Evolutionary conservation across 768 basidiomycete species (phyloP), one percentile per base, ranked within the genome.

Genomic region (Termitomyces sp.): DNA sequence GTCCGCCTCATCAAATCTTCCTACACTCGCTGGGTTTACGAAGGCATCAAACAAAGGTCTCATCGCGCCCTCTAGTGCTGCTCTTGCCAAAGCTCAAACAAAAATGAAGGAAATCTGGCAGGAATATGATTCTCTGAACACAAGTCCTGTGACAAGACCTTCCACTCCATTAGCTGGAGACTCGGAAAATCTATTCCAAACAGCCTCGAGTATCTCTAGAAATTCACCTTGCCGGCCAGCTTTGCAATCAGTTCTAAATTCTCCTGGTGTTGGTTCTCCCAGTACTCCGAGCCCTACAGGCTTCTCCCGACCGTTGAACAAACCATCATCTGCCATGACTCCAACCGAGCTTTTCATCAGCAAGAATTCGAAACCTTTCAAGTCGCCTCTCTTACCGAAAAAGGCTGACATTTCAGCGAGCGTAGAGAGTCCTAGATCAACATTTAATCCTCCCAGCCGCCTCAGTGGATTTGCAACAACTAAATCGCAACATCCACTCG

Each of bases 31-130:
- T 32, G 73, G 70, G 35, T 71, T 76, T 50, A 64, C 62, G 56
- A 72, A 64, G 46, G 72, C 75, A 11, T 67, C 68, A 3, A 68
- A 72, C 11, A 72, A 77, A 41, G 69, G 72, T n/a, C 60, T 75
- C 10, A 63, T 84, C 19, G 65, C 69, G 14, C 86, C 86, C 1
- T 87, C 86, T 5, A 73, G 71, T 32, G 71, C 71, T 23, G 83
- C 87, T 1, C 65, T 87, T 8, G 79, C 75, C 8, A 77, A 77
- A 61, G 87, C 86, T 1, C 69, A 79, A 68, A 78, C 78, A 42
- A 81, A 75, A 60, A 72, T 85, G 65, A 72, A 69, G 27, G 69
- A 67, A 27, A 71, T 73, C 25, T 85, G 82, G 83, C 68, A 75
- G 37, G 71, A 75, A 42, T 75, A 77, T n/a, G 69, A 71, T 11